Conservation (phyloP, 139 green algal genomes). For the Gonium pectorale region DNA sequence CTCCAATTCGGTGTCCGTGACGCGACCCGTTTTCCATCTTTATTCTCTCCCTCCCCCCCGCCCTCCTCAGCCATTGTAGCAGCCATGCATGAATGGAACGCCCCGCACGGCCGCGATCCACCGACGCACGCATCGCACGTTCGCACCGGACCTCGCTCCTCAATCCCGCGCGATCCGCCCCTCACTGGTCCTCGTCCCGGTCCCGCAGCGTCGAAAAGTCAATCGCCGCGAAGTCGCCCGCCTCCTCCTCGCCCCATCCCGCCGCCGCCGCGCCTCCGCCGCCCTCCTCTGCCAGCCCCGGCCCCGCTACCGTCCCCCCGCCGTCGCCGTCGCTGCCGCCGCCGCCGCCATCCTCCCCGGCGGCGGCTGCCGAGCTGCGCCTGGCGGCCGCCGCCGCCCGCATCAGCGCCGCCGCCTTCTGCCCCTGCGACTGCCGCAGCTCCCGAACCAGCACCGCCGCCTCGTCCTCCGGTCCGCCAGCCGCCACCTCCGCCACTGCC, state of each 20-base stretch:
- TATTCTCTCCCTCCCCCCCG: too few species aligned
- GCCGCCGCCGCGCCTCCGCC: background rate
- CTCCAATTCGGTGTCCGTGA: too few species aligned
- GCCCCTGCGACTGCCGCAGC: conserved; percentile 33
- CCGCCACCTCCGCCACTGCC: background rate
- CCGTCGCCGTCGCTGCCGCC: background rate
- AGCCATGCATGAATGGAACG: too few species aligned
- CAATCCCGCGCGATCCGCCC: background rate
- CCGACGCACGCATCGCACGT: too few species aligned
- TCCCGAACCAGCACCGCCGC: background rate
- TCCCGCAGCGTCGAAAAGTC: background rate
- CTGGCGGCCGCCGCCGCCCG: conserved; percentile 7
- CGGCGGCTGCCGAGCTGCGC: background rate
- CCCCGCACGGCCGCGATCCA: too few species aligned
- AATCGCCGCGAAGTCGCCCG: background rate
- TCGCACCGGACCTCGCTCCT: too few species aligned
- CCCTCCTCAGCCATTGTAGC: too few species aligned
- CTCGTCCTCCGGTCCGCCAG: background rate
- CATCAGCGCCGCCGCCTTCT: conserved; percentile 37
- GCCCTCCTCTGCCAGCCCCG: background rate
- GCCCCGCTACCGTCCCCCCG: background rate
- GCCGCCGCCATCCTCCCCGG: background rate
- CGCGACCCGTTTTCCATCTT: too few species aligned
- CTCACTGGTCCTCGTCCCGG: conserved; percentile 24
- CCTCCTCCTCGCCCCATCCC: background rate